Conservation (phyloP, 2,329 filamentous ascomycete genomes). For the Alternaria rosae region DNA sequence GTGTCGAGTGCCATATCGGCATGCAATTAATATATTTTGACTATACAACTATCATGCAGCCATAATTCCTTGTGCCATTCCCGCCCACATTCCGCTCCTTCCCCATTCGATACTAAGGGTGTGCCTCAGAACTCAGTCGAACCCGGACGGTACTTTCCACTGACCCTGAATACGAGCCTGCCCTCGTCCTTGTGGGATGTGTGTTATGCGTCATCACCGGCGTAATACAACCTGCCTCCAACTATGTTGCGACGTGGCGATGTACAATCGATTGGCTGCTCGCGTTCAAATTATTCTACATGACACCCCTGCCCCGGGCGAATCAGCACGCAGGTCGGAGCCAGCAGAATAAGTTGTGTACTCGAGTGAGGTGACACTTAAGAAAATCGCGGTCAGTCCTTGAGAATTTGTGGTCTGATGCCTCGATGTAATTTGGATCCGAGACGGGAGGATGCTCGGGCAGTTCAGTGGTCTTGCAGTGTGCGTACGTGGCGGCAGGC, state of each 20-base stretch:
- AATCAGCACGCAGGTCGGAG: slow-evolving; percentile 9
- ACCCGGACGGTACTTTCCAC: slow-evolving; percentile 3
- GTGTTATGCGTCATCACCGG: slow-evolving; percentile 17
- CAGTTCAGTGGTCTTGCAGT: neutral
- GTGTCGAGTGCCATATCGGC: neutral
- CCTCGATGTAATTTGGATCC: neutral
- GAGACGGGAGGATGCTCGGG: slow-evolving; percentile 10
- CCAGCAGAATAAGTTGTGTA: slow-evolving; percentile 7
- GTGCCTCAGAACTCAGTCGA: slow-evolving; percentile 9
- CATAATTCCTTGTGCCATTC: neutral
- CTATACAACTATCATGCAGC: slow-evolving; percentile 6
- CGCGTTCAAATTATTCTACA: slow-evolving; percentile 6
- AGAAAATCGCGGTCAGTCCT: neutral
- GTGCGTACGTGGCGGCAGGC: slow-evolving; percentile 18
- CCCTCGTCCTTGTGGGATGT: slow-evolving; percentile 5
- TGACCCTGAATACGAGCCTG: slow-evolving; percentile 13
- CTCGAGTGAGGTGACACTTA: slow-evolving; percentile 10
- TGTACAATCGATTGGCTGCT: slow-evolving; percentile 12
- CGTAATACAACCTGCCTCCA: slow-evolving; percentile 18
- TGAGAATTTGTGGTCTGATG: slow-evolving; percentile 8
- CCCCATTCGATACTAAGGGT: slow-evolving; percentile 4
- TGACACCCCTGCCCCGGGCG: slow-evolving; percentile 14
- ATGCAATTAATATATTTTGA: slow-evolving; percentile 5
- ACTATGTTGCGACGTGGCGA: neutral
- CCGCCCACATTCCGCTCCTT: slow-evolving; percentile 7